Evolutionary conservation across 331 rosid species (phyloP), one percentile per base, ranked within the genome.

Genomic region (Quercus phellos): DNA sequence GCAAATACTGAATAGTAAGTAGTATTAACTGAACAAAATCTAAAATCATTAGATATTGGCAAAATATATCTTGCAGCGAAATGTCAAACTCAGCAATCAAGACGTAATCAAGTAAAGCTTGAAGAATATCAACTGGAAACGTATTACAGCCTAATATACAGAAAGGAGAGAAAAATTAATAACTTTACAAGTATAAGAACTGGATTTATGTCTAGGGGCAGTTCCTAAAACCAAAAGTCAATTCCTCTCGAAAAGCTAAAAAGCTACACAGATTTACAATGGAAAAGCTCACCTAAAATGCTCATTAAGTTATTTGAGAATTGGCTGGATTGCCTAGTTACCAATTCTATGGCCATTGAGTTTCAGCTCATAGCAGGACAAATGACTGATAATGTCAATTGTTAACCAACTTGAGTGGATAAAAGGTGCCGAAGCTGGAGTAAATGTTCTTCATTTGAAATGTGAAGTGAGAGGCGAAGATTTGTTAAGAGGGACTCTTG

Each of bases 371-470:
- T 21, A 46, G 14, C 53, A 26, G 12, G 73, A 63, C 30, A 24
- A 56, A 16, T 68, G 38, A 51, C 22, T 66, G 56, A 30, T 51
- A 17, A 42, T 26, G 60, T 42, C n/a, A 63, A 43, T 26, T 61
- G 26, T 80, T 54, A 69, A 32, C 60, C 55, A 58, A 69, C 76
- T 34, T 75, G 67, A 60, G 80, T 38, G 67, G 80, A 71, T 29
- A 81, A 76, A 35, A 81, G 63, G 70, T 76, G 70, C 69, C 74
- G 77, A n/a, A 81, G 73, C 73, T 81, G 81, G 26, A 63, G 60
- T 51, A 81, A 72, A 64, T 76, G 85, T 55, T 81, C 85, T 14
- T 81, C 81, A 64, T 76, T 72, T 16, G 85, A 76, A 61, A 81
- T 76, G 64, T 76, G 78, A 13, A 76, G 75, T 18, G 74, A 81